Evolutionary conservation across 176 grass and related monocot genomes (phyloP).

Genomic region (Cocos nucifera): DNA sequence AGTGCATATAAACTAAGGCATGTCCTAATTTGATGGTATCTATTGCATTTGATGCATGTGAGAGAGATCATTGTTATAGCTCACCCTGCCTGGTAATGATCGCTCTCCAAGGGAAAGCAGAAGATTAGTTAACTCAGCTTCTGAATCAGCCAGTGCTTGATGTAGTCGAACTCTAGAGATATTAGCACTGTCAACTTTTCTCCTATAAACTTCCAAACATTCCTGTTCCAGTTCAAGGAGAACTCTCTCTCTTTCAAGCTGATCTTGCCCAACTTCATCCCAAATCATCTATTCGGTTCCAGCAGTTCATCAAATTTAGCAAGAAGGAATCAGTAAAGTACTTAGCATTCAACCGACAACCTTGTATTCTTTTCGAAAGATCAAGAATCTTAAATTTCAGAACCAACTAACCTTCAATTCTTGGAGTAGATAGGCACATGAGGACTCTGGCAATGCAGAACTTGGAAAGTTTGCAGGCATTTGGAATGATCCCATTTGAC

Average conservation of each 20-base stretch:
- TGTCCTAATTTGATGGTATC: too few species aligned
- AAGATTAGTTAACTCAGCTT: conserved; percentile 88
- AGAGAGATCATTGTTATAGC: not conserved
- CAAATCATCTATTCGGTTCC: conserved; percentile 65
- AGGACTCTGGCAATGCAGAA: conserved; percentile 52
- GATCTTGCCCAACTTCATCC: conserved; percentile 82
- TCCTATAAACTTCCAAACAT: conserved; percentile 74
- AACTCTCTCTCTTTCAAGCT: conserved; percentile 64
- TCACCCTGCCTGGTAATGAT: conserved; percentile 74
- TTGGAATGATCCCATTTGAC: conserved; percentile 59
- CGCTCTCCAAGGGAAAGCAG: conserved; percentile 95
- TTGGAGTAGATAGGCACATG: conserved; percentile 79
- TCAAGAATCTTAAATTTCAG: not conserved
- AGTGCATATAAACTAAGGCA: too few species aligned
- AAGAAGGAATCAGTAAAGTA: too few species aligned
- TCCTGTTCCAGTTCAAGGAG: conserved; percentile 71
- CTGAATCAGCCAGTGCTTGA: conserved; percentile 88
- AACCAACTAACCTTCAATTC: conserved; percentile 63
- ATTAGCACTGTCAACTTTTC: conserved; percentile 86
- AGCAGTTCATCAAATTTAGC: conserved; percentile 2
- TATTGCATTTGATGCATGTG: too few species aligned
- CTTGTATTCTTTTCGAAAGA: too few species aligned
- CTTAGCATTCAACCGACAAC: too few species aligned
- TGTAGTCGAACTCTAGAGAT: conserved; percentile 71
- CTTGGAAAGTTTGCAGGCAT: conserved; percentile 30